These are phyloP conservation scores for Hamigera avellanea DNA, from an alignment of 495 filamentous ascomycete species.

Conservation along the genomic window DNA sequence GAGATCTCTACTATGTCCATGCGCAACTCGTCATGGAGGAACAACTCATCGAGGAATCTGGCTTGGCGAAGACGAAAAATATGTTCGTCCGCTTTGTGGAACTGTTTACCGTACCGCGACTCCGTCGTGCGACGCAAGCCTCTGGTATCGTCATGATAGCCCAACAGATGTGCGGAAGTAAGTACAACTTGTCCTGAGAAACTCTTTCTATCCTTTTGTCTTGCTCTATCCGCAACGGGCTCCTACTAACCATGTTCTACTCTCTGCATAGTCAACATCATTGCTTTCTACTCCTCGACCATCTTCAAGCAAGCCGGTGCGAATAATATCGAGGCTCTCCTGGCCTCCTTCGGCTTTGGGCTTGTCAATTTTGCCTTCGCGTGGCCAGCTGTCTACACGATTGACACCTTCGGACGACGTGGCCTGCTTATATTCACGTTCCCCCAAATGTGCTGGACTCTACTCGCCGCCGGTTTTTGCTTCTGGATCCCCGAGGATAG, in stretches of 20 bases:
- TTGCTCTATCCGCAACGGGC: too few relatives aligned
- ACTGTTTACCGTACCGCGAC: conserved; percentile 56
- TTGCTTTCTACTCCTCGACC: conserved; percentile 72
- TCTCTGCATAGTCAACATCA: too few relatives aligned
- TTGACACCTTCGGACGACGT: conserved; percentile 75
- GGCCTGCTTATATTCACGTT: conserved; percentile 73
- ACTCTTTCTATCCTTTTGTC: too few relatives aligned
- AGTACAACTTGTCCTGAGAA: too few relatives aligned
- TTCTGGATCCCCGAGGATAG: conserved; percentile 28
- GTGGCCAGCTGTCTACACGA: conserved; percentile 71
- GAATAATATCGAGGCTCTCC: conserved; percentile 43
- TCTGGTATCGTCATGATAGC: conserved; percentile 58
- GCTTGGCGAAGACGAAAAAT: conserved; percentile 35
- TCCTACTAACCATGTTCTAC: too few relatives aligned
- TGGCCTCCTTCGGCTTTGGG: conserved; percentile 70
- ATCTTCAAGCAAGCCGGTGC: conserved; percentile 58
- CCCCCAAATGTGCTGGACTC: conserved; percentile 71
- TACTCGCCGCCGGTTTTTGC: conserved; percentile 60
- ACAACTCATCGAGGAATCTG: too few relatives aligned
- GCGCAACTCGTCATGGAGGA: conserved; percentile 45
- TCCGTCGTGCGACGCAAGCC: conserved; percentile 55
- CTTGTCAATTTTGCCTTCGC: conserved; percentile 76
- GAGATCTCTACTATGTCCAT: conserved; percentile 57
- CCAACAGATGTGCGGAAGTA: conserved; percentile 42
- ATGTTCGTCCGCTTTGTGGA: conserved; percentile 47